A percentile compares a stretch with the other conserved stretches of the same genome.
Evolutionary conservation across 2,329 filamentous ascomycete species (phyloP).

Genomic region (Aspergillus hortae): DNA sequence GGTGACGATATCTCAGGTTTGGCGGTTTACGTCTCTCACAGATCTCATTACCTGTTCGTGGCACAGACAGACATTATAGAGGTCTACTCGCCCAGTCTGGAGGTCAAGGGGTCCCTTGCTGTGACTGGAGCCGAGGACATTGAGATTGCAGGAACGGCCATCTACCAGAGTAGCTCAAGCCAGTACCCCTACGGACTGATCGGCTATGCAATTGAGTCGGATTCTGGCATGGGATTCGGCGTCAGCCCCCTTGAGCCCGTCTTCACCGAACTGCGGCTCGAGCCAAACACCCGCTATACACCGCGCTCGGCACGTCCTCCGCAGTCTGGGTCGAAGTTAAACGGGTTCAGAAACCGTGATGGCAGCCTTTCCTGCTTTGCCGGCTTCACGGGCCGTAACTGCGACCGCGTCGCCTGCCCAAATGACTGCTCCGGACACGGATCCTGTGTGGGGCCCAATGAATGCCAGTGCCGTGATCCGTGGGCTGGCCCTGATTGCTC

Average conservation of each 20-base stretch:
- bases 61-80: conserved; percentile 37
- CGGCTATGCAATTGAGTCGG: conserved; percentile 42
- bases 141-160: conserved; percentile 40
- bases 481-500: conserved; percentile 7
- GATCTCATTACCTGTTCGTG: conserved; percentile 41
- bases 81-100: conserved; percentile 38
- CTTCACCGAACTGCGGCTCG: neutral
- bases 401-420: neutral
- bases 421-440: conserved; percentile 5
- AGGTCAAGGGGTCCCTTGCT: conserved; percentile 34
- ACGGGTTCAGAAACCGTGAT: neutral
- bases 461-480: neutral
- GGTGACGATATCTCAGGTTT: conserved; percentile 29
- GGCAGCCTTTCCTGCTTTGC: conserved; percentile 7
- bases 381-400: conserved; percentile 2
- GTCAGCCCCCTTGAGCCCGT: conserved; percentile 3
- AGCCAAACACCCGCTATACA: conserved; percentile 2
- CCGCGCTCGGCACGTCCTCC: neutral
- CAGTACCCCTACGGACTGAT: conserved; percentile 39
- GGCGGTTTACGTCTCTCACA: conserved; percentile 37
- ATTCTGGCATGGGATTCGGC: conserved; percentile 24
- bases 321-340: neutral
- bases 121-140: conserved; percentile 40
- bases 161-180: conserved; percentile 38
- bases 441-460: conserved; percentile 3